Evolutionary conservation across 768 basidiomycete species (phyloP), one percentile per base, ranked within the genome.

Genomic region (Pulveroboletus sp.): DNA sequence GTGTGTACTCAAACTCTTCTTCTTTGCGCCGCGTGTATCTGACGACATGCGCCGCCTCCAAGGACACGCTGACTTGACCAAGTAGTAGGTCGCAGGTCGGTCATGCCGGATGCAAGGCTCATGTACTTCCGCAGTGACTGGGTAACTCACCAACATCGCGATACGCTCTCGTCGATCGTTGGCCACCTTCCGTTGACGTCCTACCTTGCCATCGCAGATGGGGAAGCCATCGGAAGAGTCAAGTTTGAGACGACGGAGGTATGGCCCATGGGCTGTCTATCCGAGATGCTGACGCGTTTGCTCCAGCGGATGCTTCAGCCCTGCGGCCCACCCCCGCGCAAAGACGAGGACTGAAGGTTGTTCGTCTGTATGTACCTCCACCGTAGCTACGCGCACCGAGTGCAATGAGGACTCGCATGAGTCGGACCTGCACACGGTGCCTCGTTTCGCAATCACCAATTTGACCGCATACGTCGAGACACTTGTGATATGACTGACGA

Each of bases 211-310:
- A 83, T 98, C 60, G 94, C 94, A 12, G 95, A 99, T 57, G 92
- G 93, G 3, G 93, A 97, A 68, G 78, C 90, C n/a, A 81, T 86
- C 47, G 96, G 90, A 8, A 74, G 96, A 38, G 75, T 85, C 3
- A 92, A 82, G 64, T 97, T 96, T 63, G 95, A 99, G 73, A 86
- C 96, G 85, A 85, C 89, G 0, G 94, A 98, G 86, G 95, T 94
- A 51, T 17, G 65, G 35, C 11, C 46, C 18, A 18, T 30, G 6
- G 17, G 12, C 5, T 10, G 15, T 33, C 18, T 30, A 43, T 47
- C 28, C 32, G 4, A 18, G 71, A 71, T 27, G 62, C 70, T 60
- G 9, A 63, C 49, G 18, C 27, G 17, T 6, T 40, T 33, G 31
- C 26, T 52, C 35, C 49, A 95, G 93, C 80, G 86, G 47, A 94